phyloP scores from a whole-genome alignment of 1,284 basidiomycete genomes.

The Xanthoconium separans region DNA sequence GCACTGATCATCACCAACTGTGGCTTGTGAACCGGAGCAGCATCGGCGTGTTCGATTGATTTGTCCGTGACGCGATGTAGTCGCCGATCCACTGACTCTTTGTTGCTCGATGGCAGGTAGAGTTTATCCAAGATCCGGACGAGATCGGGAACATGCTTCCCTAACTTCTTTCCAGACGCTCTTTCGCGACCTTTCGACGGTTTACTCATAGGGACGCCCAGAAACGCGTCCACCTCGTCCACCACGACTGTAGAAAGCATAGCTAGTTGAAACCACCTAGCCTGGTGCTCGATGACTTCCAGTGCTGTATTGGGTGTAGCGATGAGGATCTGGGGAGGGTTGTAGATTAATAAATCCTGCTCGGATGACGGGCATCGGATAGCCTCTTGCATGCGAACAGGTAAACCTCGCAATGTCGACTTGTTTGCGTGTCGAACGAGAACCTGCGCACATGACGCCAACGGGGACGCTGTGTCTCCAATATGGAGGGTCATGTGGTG shows the following conservation, averaged over 20 bases:
- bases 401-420: conserved; percentile 32
- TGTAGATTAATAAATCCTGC: conserved; percentile 39
- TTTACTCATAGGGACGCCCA: conserved; percentile 47
- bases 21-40: conserved; percentile 35
- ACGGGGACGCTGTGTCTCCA: conserved; percentile 28
- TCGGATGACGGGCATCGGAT: conserved; percentile 38
- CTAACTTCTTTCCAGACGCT: conserved; percentile 39
- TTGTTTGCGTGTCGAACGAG: conserved; percentile 45
- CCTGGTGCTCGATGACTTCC: conserved; percentile 50
- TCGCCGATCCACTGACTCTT: background rate
- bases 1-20: conserved; percentile 71
- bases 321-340: conserved; percentile 65
- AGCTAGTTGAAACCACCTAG: conserved; percentile 43
- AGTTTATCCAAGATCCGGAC: conserved; percentile 58
- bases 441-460: conserved; percentile 55
- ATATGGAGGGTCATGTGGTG: conserved; percentile 45
- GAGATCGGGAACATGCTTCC: conserved; percentile 56
- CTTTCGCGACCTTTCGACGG: conserved; percentile 25
- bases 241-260: conserved; percentile 59
- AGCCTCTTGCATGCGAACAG: conserved; percentile 30
- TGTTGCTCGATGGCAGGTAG: conserved; percentile 32
- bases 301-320: conserved; percentile 67
- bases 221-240: conserved; percentile 72
- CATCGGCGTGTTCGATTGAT: conserved; percentile 3
- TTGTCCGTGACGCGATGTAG: background rate